Evolutionary conservation across 345 rosid species (phyloP).

Genomic region (Salix purpurea): DNA sequence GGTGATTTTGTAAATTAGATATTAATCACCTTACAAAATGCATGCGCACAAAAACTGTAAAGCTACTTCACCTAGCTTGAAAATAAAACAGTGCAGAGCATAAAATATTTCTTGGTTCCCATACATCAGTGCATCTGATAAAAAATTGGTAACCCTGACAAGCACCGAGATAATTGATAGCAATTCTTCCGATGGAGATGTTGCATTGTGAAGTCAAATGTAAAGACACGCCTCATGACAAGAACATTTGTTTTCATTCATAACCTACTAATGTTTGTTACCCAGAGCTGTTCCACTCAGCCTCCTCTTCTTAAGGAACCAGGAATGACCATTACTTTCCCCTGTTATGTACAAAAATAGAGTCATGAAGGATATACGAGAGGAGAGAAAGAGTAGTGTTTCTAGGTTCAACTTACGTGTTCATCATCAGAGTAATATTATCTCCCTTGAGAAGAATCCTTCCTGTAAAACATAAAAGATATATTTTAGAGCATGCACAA

Average conservation of each 20-base stretch:
- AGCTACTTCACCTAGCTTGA: neutral
- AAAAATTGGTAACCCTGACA: neutral
- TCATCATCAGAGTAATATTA: constrained; percentile 93
- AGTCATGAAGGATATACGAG: neutral
- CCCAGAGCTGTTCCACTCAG: neutral
- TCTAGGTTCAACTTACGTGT: constrained; percentile 46
- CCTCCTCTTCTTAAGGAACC: neutral
- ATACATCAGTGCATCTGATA: neutral
- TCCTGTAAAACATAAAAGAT: constrained; percentile 43
- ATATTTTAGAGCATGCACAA: neutral
- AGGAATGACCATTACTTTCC: constrained; percentile 39
- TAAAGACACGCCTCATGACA: neutral
- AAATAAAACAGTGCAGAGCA: neutral
- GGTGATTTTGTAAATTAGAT: neutral
- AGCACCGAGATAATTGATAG: neutral
- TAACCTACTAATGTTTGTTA: neutral
- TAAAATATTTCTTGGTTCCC: neutral
- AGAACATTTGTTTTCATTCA: neutral
- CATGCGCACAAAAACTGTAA: neutral
- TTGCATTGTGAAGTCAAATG: neutral
- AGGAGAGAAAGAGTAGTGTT: neutral
- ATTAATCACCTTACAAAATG: neutral
- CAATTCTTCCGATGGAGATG: neutral
- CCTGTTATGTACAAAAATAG: constrained; percentile 27
- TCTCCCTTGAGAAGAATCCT: constrained; percentile 89